Evolutionary conservation across 106 monocot species (phyloP).

Genomic region (Allium sativum): DNA sequence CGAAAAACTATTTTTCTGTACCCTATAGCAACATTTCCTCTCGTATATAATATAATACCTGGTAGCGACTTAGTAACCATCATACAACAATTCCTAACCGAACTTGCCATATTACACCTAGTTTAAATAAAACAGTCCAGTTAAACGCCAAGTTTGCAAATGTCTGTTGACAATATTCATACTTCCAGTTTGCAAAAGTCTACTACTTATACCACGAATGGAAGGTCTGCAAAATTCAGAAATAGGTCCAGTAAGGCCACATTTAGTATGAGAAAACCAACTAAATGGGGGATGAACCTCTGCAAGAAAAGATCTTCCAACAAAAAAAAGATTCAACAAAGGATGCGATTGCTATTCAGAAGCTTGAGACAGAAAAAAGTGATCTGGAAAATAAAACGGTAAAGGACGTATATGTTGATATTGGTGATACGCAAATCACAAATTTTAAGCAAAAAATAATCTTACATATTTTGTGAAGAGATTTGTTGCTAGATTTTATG

Average conservation of each 20-base stretch:
- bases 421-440: no score
- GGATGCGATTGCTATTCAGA: constrained; percentile 55
- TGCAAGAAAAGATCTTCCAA: constrained; percentile 63
- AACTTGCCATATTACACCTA: no score
- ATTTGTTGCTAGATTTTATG: no score
- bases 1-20: no score
- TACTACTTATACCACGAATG: constrained; percentile 12
- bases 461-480: no score
- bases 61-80: no score
- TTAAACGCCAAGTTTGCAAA: background rate
- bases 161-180: constrained; percentile 3
- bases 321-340: constrained; percentile 47
- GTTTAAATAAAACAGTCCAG: no score
- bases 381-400: constrained; percentile 61
- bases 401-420: no score
- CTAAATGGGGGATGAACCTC: constrained; percentile 43
- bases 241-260: constrained; percentile 16
- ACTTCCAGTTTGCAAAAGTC: constrained; percentile 12
- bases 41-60: no score
- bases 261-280: constrained; percentile 11
- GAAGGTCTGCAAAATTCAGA: constrained; percentile 9
- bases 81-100: no score
- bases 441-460: constrained; percentile 54
- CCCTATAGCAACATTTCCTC: no score
- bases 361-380: constrained; percentile 50